Evolutionary conservation across 2,329 filamentous ascomycete genomes (phyloP).

Genomic region (Calonectria crousiana): DNA sequence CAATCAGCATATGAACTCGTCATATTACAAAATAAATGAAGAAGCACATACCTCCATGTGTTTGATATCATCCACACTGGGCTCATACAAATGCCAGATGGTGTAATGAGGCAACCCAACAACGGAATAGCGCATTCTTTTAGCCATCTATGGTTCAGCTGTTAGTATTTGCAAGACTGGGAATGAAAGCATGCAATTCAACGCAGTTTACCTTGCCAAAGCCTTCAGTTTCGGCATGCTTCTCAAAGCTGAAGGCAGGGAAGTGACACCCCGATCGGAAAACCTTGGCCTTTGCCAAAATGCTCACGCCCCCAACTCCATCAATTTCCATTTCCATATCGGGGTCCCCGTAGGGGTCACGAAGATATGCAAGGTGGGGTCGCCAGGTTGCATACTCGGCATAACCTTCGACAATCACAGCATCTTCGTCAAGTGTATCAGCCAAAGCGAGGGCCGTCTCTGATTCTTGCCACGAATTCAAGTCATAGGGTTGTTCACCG

Average conservation of each 20-base stretch:
- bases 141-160: constrained; percentile 80
- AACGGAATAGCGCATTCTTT: constrained; percentile 94
- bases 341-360: constrained; percentile 96
- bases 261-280: constrained; percentile 97
- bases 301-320: constrained; percentile 96
- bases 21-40: neutral
- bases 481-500: constrained; percentile 96
- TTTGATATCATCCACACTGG: constrained; percentile 95
- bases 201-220: constrained; percentile 86
- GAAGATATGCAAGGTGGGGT: constrained; percentile 94
- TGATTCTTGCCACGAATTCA: constrained; percentile 99
- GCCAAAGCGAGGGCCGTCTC: constrained; percentile 94
- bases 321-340: constrained; percentile 99
- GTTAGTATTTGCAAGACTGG: constrained; percentile 24
- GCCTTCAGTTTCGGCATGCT: constrained; percentile 97
- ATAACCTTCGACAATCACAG: constrained; percentile 98
- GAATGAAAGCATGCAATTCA: neutral
- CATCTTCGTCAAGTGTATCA: constrained; percentile 96
- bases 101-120: constrained; percentile 97
- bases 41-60: constrained; percentile 83
- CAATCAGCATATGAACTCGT: constrained; percentile 25
- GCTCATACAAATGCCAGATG: constrained; percentile 99
- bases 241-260: constrained; percentile 98
- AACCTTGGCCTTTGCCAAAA: constrained; percentile 94
- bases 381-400: constrained; percentile 99